Base-by-base conservation (phyloP, 2,329 filamentous ascomycete species). In the Neonectria ditissima region DNA sequence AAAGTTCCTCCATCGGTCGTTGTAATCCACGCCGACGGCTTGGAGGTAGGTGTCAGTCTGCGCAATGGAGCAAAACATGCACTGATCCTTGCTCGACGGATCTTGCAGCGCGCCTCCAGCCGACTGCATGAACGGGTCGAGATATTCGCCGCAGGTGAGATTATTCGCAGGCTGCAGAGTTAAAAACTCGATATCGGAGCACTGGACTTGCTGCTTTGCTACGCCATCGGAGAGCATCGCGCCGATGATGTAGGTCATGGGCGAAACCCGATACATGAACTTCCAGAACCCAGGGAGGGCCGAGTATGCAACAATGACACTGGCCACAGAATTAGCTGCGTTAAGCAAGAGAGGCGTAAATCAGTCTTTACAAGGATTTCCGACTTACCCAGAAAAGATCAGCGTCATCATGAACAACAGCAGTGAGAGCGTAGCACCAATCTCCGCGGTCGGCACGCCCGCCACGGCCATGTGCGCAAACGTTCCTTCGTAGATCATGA, bases 231-330 rank as follows among this genome's bases (percentile, higher is more conserved):
- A 70, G 0, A 91, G 78, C 76, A 92, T 84, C 4, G 86, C 88
- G 37, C 83, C 80, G 59, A 91, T 82, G 24, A 91, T 80, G 76
- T 92, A 92, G 0, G 88, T 91, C 72, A 92, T 86, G 1, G 90
- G 90, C 0, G 86, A 90, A 54, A 89, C 76, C 41, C 88, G 81
- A 76, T 91, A 91, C 86, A 89, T 88, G 79, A 88, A 89, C 64
- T 85, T 86, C 89, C 90, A 92, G 81, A 92, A 91, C 5, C 84
- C 80, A 0, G 90, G 89, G 16, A 92, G 82, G 2, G 80, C 76
- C 0, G 74, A 72, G 0, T 87, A 87, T 3, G 82, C 76, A 2
- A 86, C 86, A 55, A 92, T 81, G 44, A 92, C 87, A 79, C 87
- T 82, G 71, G 4, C 8, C 5, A 39, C 7, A 30, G 10, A 13